phyloP scores from a whole-genome alignment of 495 filamentous ascomycete species.

The Penicillium dipodomyicola region DNA sequence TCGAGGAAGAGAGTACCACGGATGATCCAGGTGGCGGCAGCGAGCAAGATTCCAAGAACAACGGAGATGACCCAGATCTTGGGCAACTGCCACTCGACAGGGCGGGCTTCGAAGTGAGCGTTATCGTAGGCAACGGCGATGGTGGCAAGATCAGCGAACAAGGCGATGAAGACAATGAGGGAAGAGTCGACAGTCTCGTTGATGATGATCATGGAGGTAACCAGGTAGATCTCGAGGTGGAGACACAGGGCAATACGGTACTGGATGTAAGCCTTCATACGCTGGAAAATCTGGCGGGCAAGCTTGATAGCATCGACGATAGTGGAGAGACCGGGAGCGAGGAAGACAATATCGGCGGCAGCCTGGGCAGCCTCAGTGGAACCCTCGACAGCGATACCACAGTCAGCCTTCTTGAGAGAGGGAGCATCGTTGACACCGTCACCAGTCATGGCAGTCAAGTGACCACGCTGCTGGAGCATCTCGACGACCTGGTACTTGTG shows the following conservation, averaged over 20 bases:
- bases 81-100: constrained; percentile 74
- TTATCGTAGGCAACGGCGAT: constrained; percentile 78
- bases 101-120: constrained; percentile 67
- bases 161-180: constrained; percentile 72
- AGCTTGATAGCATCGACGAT: constrained; percentile 78
- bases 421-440: constrained; percentile 74
- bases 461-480: constrained; percentile 71
- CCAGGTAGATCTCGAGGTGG: constrained; percentile 75
- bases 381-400: constrained; percentile 77
- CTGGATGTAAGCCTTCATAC: constrained; percentile 79
- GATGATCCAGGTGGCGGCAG: constrained; percentile 66
- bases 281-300: constrained; percentile 77
- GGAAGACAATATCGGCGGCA: constrained; percentile 77
- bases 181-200: constrained; percentile 65
- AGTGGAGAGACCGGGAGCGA: constrained; percentile 71
- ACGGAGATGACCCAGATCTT: constrained; percentile 78
- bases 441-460: constrained; percentile 75
- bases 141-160: constrained; percentile 75
- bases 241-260: constrained; percentile 78
- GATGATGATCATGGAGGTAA: constrained; percentile 75
- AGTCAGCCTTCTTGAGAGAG: constrained; percentile 70
- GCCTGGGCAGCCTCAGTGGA: constrained; percentile 74
- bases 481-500: constrained; percentile 79
- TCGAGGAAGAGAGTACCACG: constrained; percentile 63
- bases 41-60: constrained; percentile 63